Evolutionary conservation across 306 rosid species (phyloP), one percentile per base, ranked within the genome.

Genomic region (Crotalaria pallida): DNA sequence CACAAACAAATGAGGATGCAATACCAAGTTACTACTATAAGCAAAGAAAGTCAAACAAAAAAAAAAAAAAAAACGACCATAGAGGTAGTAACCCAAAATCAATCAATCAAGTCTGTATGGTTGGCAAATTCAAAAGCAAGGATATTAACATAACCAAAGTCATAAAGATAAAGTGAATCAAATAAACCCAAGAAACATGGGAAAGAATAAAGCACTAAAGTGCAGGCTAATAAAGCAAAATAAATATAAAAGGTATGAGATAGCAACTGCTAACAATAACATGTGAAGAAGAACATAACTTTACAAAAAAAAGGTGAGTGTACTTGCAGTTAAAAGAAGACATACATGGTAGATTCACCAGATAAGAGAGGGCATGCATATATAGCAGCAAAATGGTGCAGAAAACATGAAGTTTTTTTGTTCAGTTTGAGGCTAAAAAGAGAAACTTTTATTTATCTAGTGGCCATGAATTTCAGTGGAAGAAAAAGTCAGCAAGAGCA

Each of bases 301-400:
- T n/a, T n/a, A n/a, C n/a, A n/a, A n/a, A 1, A 49, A 51, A 66
- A 60, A 62, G 44, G 40, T 5, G 5, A 40, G 49, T 38, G n/a
- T 23, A n/a, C 10, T 49, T 6, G 62, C 21, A 43, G 38, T 55
- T 15, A 18, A 36, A 63, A 47, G 53, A 36, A 44, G 7, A 43
- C 67, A 64, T 58, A 13, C 80, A 74, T 18, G 57, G 16, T n/a
- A 74, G 58, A 45, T 51, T 76, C 47, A 56, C 49, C 21, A 23
- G 10, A 49, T 31, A 24, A n/a, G 52, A 67, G 18, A 8, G 45
- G 51, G 23, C 10, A 53, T 44, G 10, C 4, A 67, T 29, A 6
- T 48, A 24, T 2, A 74, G 52, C 48, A 56, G 58, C 52, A 62
- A 80, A 67, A 45, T 23, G 57, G 63, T 45, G 23, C 7, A 47